Conservation (phyloP, 768 basidiomycete genomes). For the Boletus speciosus region DNA sequence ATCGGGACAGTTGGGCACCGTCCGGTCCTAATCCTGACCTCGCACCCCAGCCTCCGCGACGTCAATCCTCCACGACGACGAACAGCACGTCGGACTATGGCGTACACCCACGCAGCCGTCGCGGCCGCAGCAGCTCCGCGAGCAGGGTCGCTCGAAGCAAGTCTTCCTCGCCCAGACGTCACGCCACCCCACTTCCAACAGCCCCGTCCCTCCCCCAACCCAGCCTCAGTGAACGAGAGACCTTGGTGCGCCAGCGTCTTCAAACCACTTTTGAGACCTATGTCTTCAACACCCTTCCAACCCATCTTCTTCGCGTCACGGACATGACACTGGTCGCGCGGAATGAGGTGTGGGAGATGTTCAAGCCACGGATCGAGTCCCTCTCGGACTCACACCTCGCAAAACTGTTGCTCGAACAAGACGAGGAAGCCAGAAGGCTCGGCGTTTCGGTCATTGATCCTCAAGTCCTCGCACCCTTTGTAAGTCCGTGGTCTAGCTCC, state of each 20-base stretch:
- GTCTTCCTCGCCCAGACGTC: slow-evolving; percentile 21
- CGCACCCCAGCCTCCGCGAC: slow-evolving; percentile 12
- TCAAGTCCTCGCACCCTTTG: slow-evolving; percentile 20
- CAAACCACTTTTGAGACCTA: slow-evolving; percentile 23
- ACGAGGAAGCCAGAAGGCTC: slow-evolving; percentile 21
- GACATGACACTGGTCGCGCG: slow-evolving; percentile 23
- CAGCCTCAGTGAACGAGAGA: slow-evolving; percentile 20
- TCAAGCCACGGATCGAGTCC: slow-evolving; percentile 19
- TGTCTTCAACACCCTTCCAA: slow-evolving; percentile 25
- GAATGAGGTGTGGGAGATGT: slow-evolving; percentile 19
- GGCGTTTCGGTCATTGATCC: slow-evolving; percentile 20
- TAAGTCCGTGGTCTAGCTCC: background rate
- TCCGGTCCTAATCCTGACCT: slow-evolving; percentile 13
- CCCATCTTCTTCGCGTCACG: slow-evolving; percentile 19
- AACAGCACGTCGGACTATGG: slow-evolving; percentile 20
- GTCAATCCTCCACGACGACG: slow-evolving; percentile 17
- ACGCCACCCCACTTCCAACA: slow-evolving; percentile 12
- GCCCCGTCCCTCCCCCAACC: slow-evolving; percentile 17
- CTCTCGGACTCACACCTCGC: slow-evolving; percentile 22
- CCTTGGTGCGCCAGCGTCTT: slow-evolving; percentile 19
- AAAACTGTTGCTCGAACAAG: slow-evolving; percentile 22
- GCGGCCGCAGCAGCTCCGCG: slow-evolving; percentile 18
- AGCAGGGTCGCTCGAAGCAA: slow-evolving; percentile 13
- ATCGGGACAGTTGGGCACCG: slow-evolving; percentile 15
- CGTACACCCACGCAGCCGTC: slow-evolving; percentile 14